Percentiles rank a stretch among this genome's conserved stretches.
Evolutionary conservation across 2,329 filamentous ascomycete genomes (phyloP).

Genomic region (Trichoderma polysporum): DNA sequence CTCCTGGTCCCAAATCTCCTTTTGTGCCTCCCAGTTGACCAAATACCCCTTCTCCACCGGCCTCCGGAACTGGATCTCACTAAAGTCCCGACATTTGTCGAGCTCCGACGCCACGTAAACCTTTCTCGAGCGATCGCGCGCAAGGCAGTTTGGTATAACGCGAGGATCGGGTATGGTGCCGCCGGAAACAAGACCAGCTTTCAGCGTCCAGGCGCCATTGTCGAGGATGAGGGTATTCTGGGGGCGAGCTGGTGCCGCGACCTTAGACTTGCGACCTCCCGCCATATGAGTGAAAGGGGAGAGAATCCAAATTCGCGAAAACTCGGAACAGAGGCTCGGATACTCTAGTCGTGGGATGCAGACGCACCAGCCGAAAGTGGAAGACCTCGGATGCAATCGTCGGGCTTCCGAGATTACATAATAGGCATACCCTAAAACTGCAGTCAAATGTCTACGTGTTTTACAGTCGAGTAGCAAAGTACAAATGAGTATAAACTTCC

Average conservation of each 20-base stretch:
- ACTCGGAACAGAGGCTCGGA: conserved; percentile 1
- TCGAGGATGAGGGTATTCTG: conserved; percentile 80
- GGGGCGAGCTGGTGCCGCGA: conserved; percentile 52
- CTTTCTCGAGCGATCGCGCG: conserved; percentile 74
- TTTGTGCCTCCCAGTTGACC: conserved; percentile 95
- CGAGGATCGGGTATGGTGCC: conserved; percentile 56
- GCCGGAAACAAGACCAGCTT: conserved; percentile 72
- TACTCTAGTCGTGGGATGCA: neutral
- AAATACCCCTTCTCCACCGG: conserved; percentile 94
- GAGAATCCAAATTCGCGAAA: conserved; percentile 6
- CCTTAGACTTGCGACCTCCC: conserved; percentile 53
- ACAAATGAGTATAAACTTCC: too few species aligned
- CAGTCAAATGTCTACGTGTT: too few species aligned
- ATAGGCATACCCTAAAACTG: neutral
- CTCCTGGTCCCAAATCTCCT: conserved; percentile 90
- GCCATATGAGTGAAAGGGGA: conserved; percentile 36
- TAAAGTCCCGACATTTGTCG: conserved; percentile 79
- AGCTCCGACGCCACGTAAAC: conserved; percentile 80
- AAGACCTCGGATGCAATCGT: neutral
- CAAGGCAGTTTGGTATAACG: conserved; percentile 84
- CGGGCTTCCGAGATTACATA: neutral
- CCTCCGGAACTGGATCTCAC: conserved; percentile 80
- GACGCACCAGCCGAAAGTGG: neutral
- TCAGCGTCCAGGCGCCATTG: conserved; percentile 89
- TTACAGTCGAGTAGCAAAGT: too few species aligned